Evolutionary conservation across 2,329 filamentous ascomycete genomes (phyloP), one percentile per base, ranked within the genome.

Genomic region (Phoma herbarum): DNA sequence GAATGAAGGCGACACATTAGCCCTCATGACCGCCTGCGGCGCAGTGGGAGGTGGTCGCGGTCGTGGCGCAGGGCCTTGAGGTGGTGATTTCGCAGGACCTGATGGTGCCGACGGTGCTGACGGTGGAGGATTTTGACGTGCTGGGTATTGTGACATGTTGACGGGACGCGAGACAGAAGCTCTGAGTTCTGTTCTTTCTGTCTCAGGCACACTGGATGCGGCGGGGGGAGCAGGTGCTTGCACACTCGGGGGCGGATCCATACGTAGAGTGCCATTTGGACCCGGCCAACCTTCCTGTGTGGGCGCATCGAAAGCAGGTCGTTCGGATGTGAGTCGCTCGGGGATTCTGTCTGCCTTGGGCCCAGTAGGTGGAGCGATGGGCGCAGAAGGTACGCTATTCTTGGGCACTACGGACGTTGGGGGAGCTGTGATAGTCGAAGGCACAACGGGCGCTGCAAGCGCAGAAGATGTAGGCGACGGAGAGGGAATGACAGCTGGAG

Each of bases 331-430:
- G 18, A n/a, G n/a, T 49, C 74, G 69, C 44, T 78, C 76, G 9
- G 61, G 50, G 12, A 66, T 45, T 33, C 77, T 68, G 43, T 76
- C 74, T 22, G 77, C 77, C 57, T 78, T 79, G 4, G 77, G 79
- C 46, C 75, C 79, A 31, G 76, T 74, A n/a, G 80, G 79, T 10
- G 77, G 74, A 46, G 69, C 61, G 23, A 56, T 35, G 23, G 71
- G 63, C 25, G 65, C 58, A 45, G 60, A 35, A 5, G 60, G 23
- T 12, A 55, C 26, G 11, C 14, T 49, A 12, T 8, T 46, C 73
- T 73, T 56, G 2, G 72, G 61, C 28, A 57, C 60, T 29, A 68
- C 66, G 9, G 67, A 54, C 22, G 71, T 66, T 22, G 58, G 45
- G 31, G 72, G 68, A 23, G 58, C 42, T 51, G 67, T 50, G 41